A percentile compares a stretch with the other conserved stretches of the same genome.
These are phyloP conservation scores for Austroboletus olivaceoglutinosus DNA, from an alignment of 1,284 basidiomycete genomes.

Conservation along the genomic window DNA sequence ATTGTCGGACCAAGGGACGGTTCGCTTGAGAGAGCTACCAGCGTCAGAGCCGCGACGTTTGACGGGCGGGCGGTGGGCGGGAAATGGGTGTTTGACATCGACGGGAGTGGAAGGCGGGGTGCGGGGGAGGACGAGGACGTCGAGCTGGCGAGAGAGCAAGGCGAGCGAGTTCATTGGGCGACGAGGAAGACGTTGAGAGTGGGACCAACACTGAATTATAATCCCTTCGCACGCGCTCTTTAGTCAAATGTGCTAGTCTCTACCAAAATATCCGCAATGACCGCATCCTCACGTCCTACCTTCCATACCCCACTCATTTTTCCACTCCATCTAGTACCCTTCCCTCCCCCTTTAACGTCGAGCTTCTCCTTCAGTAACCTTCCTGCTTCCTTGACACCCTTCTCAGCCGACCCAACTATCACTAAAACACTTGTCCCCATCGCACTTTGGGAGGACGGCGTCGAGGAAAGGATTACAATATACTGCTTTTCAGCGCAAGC, in stretches of 20 bases:
- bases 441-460: conserved; percentile 52
- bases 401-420: conserved; percentile 58
- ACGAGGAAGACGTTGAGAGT: neutral
- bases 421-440: conserved; percentile 56
- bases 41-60: conserved; percentile 34
- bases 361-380: conserved; percentile 57
- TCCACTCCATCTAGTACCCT: conserved; percentile 65
- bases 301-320: conserved; percentile 60
- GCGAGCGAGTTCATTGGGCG: conserved; percentile 63
- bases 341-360: conserved; percentile 63
- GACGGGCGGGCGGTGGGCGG: neutral
- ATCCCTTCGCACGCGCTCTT: conserved; percentile 18
- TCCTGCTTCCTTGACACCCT: conserved; percentile 57
- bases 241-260: too few species aligned
- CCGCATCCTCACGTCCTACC: conserved; percentile 38
- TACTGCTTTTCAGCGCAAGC: conserved; percentile 38
- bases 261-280: conserved; percentile 46
- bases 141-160: conserved; percentile 68
- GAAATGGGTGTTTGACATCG: conserved; percentile 31
- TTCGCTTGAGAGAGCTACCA: conserved; percentile 42
- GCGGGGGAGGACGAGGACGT: conserved; percentile 51
- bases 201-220: neutral
- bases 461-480: conserved; percentile 59
- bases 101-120: conserved; percentile 53
- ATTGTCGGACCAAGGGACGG: conserved; percentile 58